Percentiles rank a stretch among this genome's conserved stretches.
Evolutionary conservation across 768 basidiomycete genomes (phyloP).

Genomic region (Kwoniella pini): DNA sequence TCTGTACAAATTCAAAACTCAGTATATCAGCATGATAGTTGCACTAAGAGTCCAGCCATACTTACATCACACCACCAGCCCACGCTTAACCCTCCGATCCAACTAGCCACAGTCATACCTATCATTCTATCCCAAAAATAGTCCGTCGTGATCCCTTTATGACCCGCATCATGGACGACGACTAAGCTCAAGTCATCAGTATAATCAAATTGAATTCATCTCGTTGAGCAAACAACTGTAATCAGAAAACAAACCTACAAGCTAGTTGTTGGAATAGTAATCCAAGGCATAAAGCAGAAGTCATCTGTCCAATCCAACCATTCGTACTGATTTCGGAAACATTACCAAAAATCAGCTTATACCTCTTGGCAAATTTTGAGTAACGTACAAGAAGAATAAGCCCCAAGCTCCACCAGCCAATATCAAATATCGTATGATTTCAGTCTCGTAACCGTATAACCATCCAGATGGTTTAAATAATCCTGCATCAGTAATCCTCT

Average conservation of each 20-base stretch:
- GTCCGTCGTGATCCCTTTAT: constrained; percentile 86
- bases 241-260: too few species aligned
- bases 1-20: constrained; percentile 46
- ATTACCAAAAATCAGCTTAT: constrained; percentile 3
- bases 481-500: constrained; percentile 71
- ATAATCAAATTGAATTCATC: too few species aligned
- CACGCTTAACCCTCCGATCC: constrained; percentile 86
- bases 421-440: constrained; percentile 73
- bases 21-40: too few species aligned
- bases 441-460: constrained; percentile 83
- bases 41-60: constrained; percentile 34
- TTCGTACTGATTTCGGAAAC: constrained; percentile 27
- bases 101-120: constrained; percentile 74
- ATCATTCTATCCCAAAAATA: constrained; percentile 78
- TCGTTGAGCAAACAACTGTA: too few species aligned
- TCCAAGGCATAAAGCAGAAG: constrained; percentile 78
- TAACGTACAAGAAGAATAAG: constrained; percentile 40
- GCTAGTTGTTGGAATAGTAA: constrained; percentile 93
- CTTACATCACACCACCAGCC: constrained; percentile 98
- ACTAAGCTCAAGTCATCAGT: constrained; percentile 52
- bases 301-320: constrained; percentile 43
- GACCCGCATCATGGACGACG: constrained; percentile 89
- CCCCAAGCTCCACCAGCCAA: constrained; percentile 58
- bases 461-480: constrained; percentile 72
- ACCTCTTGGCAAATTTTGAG: neutral